Conservation (phyloP, 495 filamentous ascomycete species). For the Chaetomidium leptoderma region DNA sequence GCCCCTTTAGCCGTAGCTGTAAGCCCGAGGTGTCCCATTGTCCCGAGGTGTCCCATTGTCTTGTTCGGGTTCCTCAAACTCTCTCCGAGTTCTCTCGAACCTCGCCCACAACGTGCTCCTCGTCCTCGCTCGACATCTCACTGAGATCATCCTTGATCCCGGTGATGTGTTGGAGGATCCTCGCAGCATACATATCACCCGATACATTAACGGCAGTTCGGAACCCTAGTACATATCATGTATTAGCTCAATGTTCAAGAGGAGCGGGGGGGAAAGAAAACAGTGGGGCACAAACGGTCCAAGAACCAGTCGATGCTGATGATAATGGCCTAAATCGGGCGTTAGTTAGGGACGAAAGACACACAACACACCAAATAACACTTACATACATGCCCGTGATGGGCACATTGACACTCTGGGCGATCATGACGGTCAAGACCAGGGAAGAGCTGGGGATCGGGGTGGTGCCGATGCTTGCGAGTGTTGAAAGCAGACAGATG, state of each 20-base stretch:
- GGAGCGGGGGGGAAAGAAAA: neutral
- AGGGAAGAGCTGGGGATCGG: constrained; percentile 34
- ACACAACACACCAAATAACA: neutral
- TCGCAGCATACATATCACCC: constrained; percentile 30
- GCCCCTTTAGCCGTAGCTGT: no score
- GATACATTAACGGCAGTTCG: constrained; percentile 31
- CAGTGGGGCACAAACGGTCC: constrained; percentile 28
- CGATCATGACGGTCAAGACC: constrained; percentile 36
- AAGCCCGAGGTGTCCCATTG: no score
- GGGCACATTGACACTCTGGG: constrained; percentile 26
- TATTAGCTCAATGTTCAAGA: neutral
- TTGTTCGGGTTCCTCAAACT: neutral
- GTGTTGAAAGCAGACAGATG: constrained; percentile 30
- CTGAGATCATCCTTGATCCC: constrained; percentile 10
- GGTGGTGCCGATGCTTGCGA: constrained; percentile 35
- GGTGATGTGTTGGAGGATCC: constrained; percentile 19
- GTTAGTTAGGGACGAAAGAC: neutral
- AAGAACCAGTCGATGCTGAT: constrained; percentile 35
- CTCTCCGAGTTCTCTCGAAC: neutral
- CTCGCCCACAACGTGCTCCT: neutral
- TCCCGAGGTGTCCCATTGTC: no score
- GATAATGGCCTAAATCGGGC: constrained; percentile 14
- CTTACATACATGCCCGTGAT: constrained; percentile 31
- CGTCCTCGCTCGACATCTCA: neutral
- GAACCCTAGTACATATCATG: neutral